phyloP scores from a whole-genome alignment of 2,329 filamentous ascomycete genomes.

The Coleophoma cylindrospora region DNA sequence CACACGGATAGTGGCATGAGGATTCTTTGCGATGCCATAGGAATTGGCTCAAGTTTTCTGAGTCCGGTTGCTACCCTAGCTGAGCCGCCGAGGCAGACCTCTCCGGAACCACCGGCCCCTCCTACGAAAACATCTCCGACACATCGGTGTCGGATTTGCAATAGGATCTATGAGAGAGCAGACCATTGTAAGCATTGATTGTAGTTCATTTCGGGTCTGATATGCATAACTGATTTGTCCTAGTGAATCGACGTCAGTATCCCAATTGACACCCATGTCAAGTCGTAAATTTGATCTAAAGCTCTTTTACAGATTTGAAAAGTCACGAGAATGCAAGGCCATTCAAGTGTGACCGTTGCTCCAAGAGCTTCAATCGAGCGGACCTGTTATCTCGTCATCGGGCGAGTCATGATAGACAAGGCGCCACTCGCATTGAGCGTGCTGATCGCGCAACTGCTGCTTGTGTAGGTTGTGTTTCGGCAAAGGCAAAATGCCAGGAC shows the following conservation, averaged over 20 bases:
- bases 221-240: neutral
- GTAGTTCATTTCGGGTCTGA: no score
- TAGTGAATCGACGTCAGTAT: conserved; percentile 1
- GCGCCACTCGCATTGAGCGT: neutral
- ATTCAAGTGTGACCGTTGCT: conserved; percentile 11
- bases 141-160: conserved; percentile 12
- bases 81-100: neutral
- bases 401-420: conserved; percentile 8
- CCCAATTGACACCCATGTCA: no score
- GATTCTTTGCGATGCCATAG: neutral
- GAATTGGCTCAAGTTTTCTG: neutral
- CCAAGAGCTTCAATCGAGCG: conserved; percentile 16
- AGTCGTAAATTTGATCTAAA: neutral
- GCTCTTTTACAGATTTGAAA: conserved; percentile 7
- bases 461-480: conserved; percentile 11
- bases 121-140: neutral
- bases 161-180: conserved; percentile 13
- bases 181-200: conserved; percentile 6
- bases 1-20: neutral
- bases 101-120: neutral
- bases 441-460: conserved; percentile 11
- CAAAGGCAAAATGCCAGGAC: conserved; percentile 16
- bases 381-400: conserved; percentile 13
- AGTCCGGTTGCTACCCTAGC: neutral
- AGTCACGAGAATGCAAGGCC: conserved; percentile 18